Conservation (phyloP, 345 rosid genomes). For the Pugionium cornutum region DNA sequence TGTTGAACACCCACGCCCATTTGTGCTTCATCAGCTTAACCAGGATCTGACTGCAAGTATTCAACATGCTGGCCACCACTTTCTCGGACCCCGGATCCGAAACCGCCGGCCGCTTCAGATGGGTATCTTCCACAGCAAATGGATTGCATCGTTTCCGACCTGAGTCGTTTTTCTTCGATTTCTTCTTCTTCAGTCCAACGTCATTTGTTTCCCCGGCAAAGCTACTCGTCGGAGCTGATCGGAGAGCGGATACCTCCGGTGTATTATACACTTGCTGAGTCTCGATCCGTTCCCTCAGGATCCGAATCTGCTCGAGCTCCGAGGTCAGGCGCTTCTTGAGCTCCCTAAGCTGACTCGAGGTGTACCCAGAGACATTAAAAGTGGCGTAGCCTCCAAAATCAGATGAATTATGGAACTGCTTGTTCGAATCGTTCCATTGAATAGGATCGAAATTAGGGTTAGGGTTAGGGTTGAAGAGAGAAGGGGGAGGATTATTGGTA, state of each 20-base stretch:
- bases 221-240: constrained; percentile 49
- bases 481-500: constrained; percentile 12
- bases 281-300: constrained; percentile 51
- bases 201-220: constrained; percentile 33
- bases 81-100: constrained; percentile 23
- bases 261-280: constrained; percentile 7
- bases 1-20: constrained; percentile 57
- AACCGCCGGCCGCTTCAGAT: constrained; percentile 1
- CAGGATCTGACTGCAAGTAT: not conserved
- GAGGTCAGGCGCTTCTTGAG: constrained; percentile 53
- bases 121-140: not conserved
- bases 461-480: constrained; percentile 47
- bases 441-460: constrained; percentile 48
- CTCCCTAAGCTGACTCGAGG: constrained; percentile 53
- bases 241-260: constrained; percentile 23
- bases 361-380: constrained; percentile 61
- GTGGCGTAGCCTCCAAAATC: constrained; percentile 53
- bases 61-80: constrained; percentile 35
- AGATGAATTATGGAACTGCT: constrained; percentile 41
- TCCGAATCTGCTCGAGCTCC: constrained; percentile 77
- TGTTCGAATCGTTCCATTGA: constrained; percentile 35
- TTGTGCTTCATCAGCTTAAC: constrained; percentile 71
- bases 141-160: constrained; percentile 46
- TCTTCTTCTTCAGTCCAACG: constrained; percentile 38
- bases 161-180: constrained; percentile 49